phyloP scores from a whole-genome alignment of 257 asterid species.

The Scutellaria baicalensis region DNA sequence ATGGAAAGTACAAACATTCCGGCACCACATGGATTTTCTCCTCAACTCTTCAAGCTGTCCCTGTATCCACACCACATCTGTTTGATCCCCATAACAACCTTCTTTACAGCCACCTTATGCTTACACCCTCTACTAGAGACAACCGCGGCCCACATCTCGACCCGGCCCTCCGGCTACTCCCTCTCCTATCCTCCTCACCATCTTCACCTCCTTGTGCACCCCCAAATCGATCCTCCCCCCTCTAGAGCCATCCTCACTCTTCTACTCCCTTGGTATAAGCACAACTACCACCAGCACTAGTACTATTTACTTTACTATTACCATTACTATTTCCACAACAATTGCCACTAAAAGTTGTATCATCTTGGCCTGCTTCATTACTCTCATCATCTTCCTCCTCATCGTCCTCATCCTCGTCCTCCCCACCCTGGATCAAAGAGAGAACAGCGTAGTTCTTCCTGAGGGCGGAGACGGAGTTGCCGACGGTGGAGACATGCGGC shows the following conservation, averaged over 20 bases:
- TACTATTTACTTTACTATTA: slow-evolving; percentile 9
- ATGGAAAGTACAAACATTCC: slow-evolving; percentile 90
- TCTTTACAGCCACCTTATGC: slow-evolving; percentile 84
- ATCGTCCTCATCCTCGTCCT: slow-evolving; percentile 65
- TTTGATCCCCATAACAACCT: slow-evolving; percentile 59
- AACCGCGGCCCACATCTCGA: slow-evolving; percentile 72
- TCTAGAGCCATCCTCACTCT: slow-evolving; percentile 30
- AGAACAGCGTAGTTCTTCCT: slow-evolving; percentile 80
- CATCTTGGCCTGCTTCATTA: slow-evolving; percentile 16
- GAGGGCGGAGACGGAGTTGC: slow-evolving; percentile 82
- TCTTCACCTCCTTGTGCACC: slow-evolving; percentile 58
- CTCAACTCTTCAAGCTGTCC: slow-evolving; percentile 81
- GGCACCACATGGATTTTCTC: slow-evolving; percentile 90
- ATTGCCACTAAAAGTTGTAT: neutral
- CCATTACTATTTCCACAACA: slow-evolving; percentile 14
- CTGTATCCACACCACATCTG: slow-evolving; percentile 82
- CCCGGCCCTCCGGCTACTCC: slow-evolving; percentile 40
- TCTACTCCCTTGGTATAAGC: slow-evolving; percentile 26
- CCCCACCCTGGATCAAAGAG: slow-evolving; percentile 62
- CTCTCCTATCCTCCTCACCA: slow-evolving; percentile 64
- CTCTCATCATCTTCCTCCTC: slow-evolving; percentile 40
- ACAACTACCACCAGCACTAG: slow-evolving; percentile 21
- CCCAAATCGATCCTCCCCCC: slow-evolving; percentile 63
- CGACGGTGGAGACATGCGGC: slow-evolving; percentile 89
- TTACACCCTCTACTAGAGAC: slow-evolving; percentile 51